These are phyloP conservation scores for Corylus heterophylla DNA, from an alignment of 306 rosid species.

Conservation along the genomic window DNA sequence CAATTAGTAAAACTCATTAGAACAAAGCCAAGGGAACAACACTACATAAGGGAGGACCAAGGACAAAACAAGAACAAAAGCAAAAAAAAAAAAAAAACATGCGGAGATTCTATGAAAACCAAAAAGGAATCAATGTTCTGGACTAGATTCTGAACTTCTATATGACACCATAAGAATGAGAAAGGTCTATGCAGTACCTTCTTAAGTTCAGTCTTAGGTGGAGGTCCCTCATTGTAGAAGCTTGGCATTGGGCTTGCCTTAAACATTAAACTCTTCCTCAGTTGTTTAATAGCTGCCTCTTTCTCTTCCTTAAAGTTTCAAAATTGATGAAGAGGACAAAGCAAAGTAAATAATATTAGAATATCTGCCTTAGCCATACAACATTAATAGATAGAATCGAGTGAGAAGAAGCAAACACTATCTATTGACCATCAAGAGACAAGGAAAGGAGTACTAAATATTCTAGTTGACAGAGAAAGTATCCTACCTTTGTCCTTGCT, in stretches of 20 bases:
- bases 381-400: constrained; percentile 3
- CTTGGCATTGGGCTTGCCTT: constrained; percentile 98
- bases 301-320: constrained; percentile 72
- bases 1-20: neutral
- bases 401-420: constrained; percentile 24
- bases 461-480: constrained; percentile 25
- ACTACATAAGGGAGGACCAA: neutral
- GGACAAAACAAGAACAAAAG: neutral
- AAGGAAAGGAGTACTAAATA: constrained; percentile 2
- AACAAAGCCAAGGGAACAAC: neutral
- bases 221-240: constrained; percentile 97
- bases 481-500: constrained; percentile 82
- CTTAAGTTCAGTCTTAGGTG: constrained; percentile 87
- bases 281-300: constrained; percentile 79
- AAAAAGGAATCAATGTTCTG: neutral
- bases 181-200: constrained; percentile 52
- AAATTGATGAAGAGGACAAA: constrained; percentile 29
- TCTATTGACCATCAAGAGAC: neutral
- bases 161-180: constrained; percentile 23
- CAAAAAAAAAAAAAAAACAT: neutral
- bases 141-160: neutral
- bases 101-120: neutral
- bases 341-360: constrained; percentile 18
- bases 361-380: constrained; percentile 2
- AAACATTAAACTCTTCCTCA: constrained; percentile 86